A percentile compares a stretch with the other conserved stretches of the same genome.
These are phyloP conservation scores for Calvatia gigantea DNA, from an alignment of 768 basidiomycete genomes.

Conservation along the genomic window DNA sequence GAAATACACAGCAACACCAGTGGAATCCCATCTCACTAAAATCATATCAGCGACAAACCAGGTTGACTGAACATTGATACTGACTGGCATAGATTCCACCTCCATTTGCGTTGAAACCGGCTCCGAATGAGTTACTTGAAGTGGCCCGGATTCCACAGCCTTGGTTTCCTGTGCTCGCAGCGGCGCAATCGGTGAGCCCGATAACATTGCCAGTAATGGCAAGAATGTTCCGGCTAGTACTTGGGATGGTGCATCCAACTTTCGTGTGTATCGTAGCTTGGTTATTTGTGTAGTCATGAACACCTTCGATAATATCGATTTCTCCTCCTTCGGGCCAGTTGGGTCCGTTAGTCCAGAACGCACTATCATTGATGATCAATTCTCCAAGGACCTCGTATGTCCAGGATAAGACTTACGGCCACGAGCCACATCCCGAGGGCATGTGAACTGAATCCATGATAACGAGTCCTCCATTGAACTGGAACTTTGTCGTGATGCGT, in stretches of 20 bases:
- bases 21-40: conserved; percentile 73
- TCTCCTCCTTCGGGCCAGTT: conserved; percentile 68
- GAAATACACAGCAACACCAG: conserved; percentile 78
- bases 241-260: conserved; percentile 63
- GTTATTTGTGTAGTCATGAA: conserved; percentile 75
- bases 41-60: conserved; percentile 8
- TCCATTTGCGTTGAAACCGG: conserved; percentile 77
- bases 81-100: conserved; percentile 90
- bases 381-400: background rate
- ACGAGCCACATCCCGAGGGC: conserved; percentile 86
- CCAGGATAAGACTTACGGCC: conserved; percentile 52
- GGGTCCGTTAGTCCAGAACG: conserved; percentile 52
- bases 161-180: conserved; percentile 62
- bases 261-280: conserved; percentile 82
- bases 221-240: conserved; percentile 41
- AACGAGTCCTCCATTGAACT: conserved; percentile 66
- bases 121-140: conserved; percentile 68
- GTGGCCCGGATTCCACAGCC: conserved; percentile 78
- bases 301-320: conserved; percentile 85
- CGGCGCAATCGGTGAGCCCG: conserved; percentile 70
- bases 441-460: conserved; percentile 86
- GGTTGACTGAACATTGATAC: conserved; percentile 26
- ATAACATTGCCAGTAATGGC: conserved; percentile 63
- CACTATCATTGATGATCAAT: conserved; percentile 24
- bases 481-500: conserved; percentile 64